Base-by-base conservation (phyloP, 495 filamentous ascomycete species). In the Xylaria venustula region DNA sequence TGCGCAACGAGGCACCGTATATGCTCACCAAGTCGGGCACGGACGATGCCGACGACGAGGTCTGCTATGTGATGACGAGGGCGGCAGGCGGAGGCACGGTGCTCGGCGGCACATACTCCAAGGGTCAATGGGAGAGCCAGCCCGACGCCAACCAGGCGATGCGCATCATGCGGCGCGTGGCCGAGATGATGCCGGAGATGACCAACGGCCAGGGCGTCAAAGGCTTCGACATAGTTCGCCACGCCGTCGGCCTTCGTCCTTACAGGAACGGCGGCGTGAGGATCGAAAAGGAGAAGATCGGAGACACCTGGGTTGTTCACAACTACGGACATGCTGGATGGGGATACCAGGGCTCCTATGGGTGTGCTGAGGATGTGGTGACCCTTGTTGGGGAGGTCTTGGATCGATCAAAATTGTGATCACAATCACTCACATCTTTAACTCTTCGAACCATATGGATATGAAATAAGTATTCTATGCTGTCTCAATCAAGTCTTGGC, bases 311-410 rank as follows among this genome's bases (percentile, higher is more conserved):
- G 76, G 85, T 96, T 9, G 91, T 99, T 61, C 94, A 99, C 71
- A 93, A 96, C 64, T 99, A 99, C 71, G 95, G 95, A 9, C 93
- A 97, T 77, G 92, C 90, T 0, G 94, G 94, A 0, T 97, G 92
- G 79, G 94, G 87, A 56, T 92, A 97, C 68, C 94, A 99, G 72
- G 84, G 86, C 23, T 90, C 86, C 17, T 99, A 90, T 73, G 94
- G 94, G 1, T 92, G 90, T 75, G 87, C 92, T 0, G 75, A 86
- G 64, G 79, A 82, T 47, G 88, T 86, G 0, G 82, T 89, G 25
- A 81, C 80, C 64, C 72, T 97, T 70, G 90, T 96, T 17, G 83
- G 88, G 41, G 87, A 90, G 66, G 61, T 77, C 20, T 14, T 71
- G 4, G 57, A 41, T 8, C 54, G 50, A 11, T 41, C 63, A 9